Conservation (phyloP, 2,329 filamentous ascomycete genomes). For the Xylariomycetidae sp. region DNA sequence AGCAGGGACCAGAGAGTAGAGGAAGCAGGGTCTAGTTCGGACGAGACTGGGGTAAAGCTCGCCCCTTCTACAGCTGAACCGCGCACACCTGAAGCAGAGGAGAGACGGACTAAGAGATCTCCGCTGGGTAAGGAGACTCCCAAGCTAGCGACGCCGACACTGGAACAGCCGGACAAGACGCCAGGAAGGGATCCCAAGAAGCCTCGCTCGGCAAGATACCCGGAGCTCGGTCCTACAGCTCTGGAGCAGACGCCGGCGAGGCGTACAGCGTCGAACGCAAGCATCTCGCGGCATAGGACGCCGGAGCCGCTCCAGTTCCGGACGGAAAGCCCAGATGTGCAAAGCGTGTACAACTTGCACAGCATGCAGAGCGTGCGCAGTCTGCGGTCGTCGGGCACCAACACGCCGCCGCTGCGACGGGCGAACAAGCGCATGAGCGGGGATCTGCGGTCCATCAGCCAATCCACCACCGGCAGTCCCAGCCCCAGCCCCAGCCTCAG, state of each 20-base stretch:
- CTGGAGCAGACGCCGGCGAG: conserved; percentile 24
- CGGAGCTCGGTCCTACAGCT: conserved; percentile 9
- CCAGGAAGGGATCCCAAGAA: conserved; percentile 16
- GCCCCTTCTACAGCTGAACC: conserved; percentile 32
- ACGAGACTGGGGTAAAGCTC: conserved; percentile 23
- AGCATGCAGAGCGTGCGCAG: conserved; percentile 21
- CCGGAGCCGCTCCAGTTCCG: conserved; percentile 50
- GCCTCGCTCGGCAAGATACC: conserved; percentile 13
- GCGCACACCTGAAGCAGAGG: conserved; percentile 27
- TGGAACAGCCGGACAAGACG: conserved; percentile 5
- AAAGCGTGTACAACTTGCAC: conserved; percentile 35
- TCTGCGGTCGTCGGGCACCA: conserved; percentile 39
- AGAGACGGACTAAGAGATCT: conserved; percentile 17
- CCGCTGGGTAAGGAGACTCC: conserved; percentile 21
- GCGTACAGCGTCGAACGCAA: conserved; percentile 48
- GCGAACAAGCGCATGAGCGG: conserved; percentile 64
- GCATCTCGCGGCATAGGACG: conserved; percentile 44
- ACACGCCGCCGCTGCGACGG: conserved; percentile 64
- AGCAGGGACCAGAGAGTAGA: conserved; percentile 15
- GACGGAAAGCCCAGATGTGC: conserved; percentile 57
- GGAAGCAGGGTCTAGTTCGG: conserved; percentile 16
- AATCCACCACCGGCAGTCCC: conserved; percentile 31
- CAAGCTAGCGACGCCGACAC: conserved; percentile 17
- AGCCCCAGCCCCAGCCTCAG: conserved; percentile 14
- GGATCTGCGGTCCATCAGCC: conserved; percentile 66